Percentiles rank a stretch among this genome's conserved stretches.
Evolutionary conservation across 2,329 filamentous ascomycete genomes (phyloP).

Genomic region (Cercospora brassicicola): DNA sequence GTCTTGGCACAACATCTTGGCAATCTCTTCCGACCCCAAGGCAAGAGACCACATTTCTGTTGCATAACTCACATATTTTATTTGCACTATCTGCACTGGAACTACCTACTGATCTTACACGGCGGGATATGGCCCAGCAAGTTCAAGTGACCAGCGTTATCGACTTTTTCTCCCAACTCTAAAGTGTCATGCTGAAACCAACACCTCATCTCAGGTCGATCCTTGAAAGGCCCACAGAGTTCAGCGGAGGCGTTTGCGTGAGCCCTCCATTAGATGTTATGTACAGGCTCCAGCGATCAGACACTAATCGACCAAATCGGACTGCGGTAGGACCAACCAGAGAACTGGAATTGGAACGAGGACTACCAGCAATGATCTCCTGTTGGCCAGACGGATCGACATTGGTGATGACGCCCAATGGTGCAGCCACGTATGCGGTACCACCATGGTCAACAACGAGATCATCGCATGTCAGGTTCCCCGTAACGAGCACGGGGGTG

Average conservation of each 20-base stretch:
- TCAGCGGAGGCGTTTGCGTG: background rate
- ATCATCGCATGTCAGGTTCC: constrained; percentile 12
- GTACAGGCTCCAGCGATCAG: constrained; percentile 15
- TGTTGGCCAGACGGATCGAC: background rate
- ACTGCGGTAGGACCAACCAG: constrained; percentile 13
- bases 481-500: background rate
- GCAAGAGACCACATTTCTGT: background rate
- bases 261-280: constrained; percentile 2
- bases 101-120: background rate
- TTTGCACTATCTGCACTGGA: background rate
- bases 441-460: constrained; percentile 2
- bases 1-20: background rate
- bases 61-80: background rate
- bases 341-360: background rate
- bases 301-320: constrained; percentile 5
- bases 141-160: background rate
- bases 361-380: background rate
- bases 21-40: background rate
- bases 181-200: background rate
- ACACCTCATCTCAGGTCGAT: background rate
- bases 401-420: background rate
- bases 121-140: background rate
- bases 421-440: background rate
- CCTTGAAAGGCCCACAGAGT: background rate
- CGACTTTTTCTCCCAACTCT: background rate